Evolutionary conservation across 2,329 filamentous ascomycete species (phyloP), one percentile per base, ranked within the genome.

Genomic region (Raffaelea deltoideospora): DNA sequence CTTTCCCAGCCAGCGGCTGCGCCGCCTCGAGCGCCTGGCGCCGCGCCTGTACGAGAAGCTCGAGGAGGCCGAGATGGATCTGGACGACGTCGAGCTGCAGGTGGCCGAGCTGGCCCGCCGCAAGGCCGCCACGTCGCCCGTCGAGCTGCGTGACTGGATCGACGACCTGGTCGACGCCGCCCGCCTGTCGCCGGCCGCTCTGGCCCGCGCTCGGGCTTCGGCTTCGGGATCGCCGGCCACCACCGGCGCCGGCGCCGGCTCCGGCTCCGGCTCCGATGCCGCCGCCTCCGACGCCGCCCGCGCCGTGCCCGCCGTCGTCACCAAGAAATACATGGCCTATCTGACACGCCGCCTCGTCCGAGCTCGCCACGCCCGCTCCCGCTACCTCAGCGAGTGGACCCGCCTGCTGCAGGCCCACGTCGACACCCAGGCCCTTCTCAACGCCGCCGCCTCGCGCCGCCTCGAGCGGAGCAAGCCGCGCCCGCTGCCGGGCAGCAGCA

Each of bases 311-410:
- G 76, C 79, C 15, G 79, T 96, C 34, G 82, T 98, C 42, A 96
- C 90, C 0, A 82, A 92, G 51, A 79, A 88, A 48, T 98, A 93
- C 55, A 65, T 98, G 43, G 90, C 90, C 37, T 85, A 95, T 45
- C 58, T 98, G 23, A 92, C 86, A 2, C 69, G 88, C 39, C 79
- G 81, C 44, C 64, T 96, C 23, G 75, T 81, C 47, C 75, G 86
- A 39, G 85, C 87, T 7, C 72, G 81, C 21, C 87, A 98, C 54
- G 76, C 83, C 36, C 79, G 84, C 45, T 76, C 80, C 19, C 72
- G 90, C 31, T 95, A 90, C 50, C 64, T 80, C 19, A 78, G 81
- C 48, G 83, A 92, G 52, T 98, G 90, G 90, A 77, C 82, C 50
- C 69, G 70, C 13, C 61, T 95, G 11, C 72, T 95, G 31, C 69